These are phyloP conservation scores for Austroboletus festivus DNA, from an alignment of 768 basidiomycete species.

Conservation along the genomic window DNA sequence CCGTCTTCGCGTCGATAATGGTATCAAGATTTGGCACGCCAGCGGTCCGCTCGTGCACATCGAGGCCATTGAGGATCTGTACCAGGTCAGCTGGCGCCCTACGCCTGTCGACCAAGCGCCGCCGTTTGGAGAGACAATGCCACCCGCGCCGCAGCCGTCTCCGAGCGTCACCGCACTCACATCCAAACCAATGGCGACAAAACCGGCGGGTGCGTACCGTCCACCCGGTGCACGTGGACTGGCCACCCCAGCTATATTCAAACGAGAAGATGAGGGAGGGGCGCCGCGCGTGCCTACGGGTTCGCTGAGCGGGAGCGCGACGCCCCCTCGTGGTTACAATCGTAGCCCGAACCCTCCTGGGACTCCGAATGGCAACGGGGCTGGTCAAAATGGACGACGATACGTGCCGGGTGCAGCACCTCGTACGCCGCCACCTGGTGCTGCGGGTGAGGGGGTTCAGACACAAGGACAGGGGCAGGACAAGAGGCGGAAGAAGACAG, in stretches of 20 bases:
- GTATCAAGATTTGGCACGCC: constrained; percentile 95
- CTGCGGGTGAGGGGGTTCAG: constrained; percentile 40
- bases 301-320: constrained; percentile 54
- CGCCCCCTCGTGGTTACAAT: constrained; percentile 59
- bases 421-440: constrained; percentile 45
- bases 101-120: constrained; percentile 61
- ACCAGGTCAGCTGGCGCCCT: constrained; percentile 85
- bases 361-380: constrained; percentile 37
- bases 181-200: constrained; percentile 55
- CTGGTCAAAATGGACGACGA: constrained; percentile 33
- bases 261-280: constrained; percentile 88
- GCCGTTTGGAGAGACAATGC: constrained; percentile 64
- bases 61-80: constrained; percentile 82
- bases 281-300: constrained; percentile 46
- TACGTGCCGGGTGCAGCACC: constrained; percentile 72
- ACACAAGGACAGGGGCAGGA: constrained; percentile 23
- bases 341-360: constrained; percentile 57
- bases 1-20: constrained; percentile 93
- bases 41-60: constrained; percentile 83
- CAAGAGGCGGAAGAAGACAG: constrained; percentile 50
- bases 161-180: constrained; percentile 52
- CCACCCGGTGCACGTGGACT: constrained; percentile 92
- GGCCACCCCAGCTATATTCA: constrained; percentile 84
- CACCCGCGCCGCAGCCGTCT: constrained; percentile 63
- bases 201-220: constrained; percentile 84